Percentiles rank a stretch among this genome's conserved stretches.
These are phyloP conservation scores for Elsinoe fawcettii DNA, from an alignment of 2,329 filamentous ascomycete genomes.

Conservation along the genomic window DNA sequence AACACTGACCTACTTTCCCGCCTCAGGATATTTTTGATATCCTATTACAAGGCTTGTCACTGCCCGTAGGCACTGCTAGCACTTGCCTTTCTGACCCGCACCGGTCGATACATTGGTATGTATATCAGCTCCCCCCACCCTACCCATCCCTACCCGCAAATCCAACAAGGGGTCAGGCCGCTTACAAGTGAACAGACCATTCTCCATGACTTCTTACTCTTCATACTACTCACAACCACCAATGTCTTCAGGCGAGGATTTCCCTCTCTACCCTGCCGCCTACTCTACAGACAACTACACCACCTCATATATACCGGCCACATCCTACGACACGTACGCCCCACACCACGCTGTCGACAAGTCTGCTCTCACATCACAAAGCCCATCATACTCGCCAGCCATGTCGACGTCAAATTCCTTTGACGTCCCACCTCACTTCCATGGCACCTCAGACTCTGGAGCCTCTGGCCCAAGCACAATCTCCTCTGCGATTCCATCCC, in stretches of 20 bases:
- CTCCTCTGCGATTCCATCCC: slow-evolving; percentile 45
- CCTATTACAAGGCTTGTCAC: slow-evolving; percentile 9
- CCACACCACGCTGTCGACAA: slow-evolving; percentile 26
- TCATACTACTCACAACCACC: slow-evolving; percentile 9
- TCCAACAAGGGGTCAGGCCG: slow-evolving; percentile 1
- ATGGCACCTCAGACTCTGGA: slow-evolving; percentile 44
- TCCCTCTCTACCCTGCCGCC: slow-evolving; percentile 24
- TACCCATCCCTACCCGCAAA: slow-evolving; percentile 6
- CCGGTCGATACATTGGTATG: not conserved
- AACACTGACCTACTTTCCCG: slow-evolving; percentile 6
- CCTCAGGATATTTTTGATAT: slow-evolving; percentile 6
- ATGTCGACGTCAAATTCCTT: slow-evolving; percentile 40
- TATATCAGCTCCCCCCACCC: slow-evolving; percentile 11
- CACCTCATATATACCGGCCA: slow-evolving; percentile 15
- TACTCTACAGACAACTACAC: slow-evolving; percentile 26
- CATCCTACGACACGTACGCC: slow-evolving; percentile 33
- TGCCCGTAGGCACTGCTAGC: slow-evolving; percentile 9
- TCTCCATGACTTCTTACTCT: slow-evolving; percentile 10
- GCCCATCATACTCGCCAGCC: slow-evolving; percentile 36
- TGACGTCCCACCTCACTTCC: slow-evolving; percentile 38
- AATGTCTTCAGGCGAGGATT: slow-evolving; percentile 22
- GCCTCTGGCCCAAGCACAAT: slow-evolving; percentile 41
- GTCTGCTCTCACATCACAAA: slow-evolving; percentile 27
- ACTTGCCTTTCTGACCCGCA: not conserved
- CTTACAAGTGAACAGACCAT: slow-evolving; percentile 4